A percentile compares a stretch with the other conserved stretches of the same genome.
phyloP scores from a whole-genome alignment of 2,329 filamentous ascomycete species.

The Phialophora verrucosa region DNA sequence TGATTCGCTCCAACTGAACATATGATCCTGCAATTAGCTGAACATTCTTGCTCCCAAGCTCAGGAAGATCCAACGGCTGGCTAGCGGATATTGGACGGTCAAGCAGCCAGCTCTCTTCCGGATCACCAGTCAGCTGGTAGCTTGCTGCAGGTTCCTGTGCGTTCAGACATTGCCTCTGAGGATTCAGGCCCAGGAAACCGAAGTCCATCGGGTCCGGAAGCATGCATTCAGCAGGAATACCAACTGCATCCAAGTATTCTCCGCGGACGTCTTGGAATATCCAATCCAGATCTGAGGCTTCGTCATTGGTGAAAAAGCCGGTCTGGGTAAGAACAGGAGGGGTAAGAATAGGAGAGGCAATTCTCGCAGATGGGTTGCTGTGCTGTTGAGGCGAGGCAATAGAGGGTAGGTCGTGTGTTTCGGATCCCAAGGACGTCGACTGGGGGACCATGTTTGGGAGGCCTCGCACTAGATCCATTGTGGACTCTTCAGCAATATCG shows the following conservation, averaged over 20 bases:
- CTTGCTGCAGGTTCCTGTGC: neutral
- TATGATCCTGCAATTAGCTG: neutral
- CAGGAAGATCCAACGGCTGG: neutral
- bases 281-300: conserved; percentile 1
- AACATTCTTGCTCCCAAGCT: neutral
- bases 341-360: neutral
- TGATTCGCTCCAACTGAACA: neutral
- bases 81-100: neutral
- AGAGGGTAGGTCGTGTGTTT: no score
- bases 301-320: neutral
- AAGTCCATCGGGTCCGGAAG: no score
- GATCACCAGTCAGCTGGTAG: neutral
- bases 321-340: neutral
- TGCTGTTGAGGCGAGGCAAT: no score
- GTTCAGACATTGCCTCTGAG: neutral
- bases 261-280: conserved; percentile 5
- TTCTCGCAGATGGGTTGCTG: no score
- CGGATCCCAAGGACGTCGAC: no score
- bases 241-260: no score
- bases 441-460: no score
- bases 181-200: neutral
- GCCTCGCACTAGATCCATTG: no score
- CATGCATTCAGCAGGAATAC: no score
- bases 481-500: no score
- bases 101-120: conserved; percentile 2